These are phyloP conservation scores for Chlamydomonas eustigma DNA, from an alignment of 139 green algal genomes.

Conservation along the genomic window DNA sequence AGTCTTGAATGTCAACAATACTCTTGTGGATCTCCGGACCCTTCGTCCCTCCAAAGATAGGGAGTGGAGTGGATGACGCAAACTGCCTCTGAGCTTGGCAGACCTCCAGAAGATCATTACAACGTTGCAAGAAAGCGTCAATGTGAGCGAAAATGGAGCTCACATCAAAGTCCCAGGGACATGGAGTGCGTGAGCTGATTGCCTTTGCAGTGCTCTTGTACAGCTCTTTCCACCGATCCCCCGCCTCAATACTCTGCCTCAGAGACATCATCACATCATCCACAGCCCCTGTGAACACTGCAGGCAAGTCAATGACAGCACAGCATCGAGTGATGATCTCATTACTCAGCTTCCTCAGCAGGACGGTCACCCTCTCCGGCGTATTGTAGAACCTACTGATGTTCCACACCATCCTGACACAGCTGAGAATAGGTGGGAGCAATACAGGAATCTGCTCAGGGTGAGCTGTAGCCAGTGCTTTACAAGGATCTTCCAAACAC, in stretches of 20 bases:
- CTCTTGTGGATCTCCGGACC: conserved; percentile 72
- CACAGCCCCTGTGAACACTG: conserved; percentile 65
- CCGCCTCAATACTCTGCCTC: conserved; percentile 52
- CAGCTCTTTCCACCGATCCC: conserved; percentile 64
- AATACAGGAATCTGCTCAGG: conserved; percentile 59
- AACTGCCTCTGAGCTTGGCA: conserved; percentile 87
- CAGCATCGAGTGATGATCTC: conserved; percentile 86
- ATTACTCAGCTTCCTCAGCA: conserved; percentile 78
- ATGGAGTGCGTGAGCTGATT: conserved; percentile 27
- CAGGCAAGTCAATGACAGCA: conserved; percentile 54
- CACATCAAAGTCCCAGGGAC: conserved; percentile 67
- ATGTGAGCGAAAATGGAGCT: conserved; percentile 80
- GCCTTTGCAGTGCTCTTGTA: conserved; percentile 59
- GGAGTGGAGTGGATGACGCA: conserved; percentile 54
- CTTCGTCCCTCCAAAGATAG: conserved; percentile 73
- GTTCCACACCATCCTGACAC: conserved; percentile 84
- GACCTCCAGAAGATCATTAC: conserved; percentile 83
- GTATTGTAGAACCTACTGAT: conserved; percentile 78
- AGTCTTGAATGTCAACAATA: conserved; percentile 71
- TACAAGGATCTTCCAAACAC: conserved; percentile 71
- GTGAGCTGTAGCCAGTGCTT: conserved; percentile 37
- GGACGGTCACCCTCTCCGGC: conserved; percentile 68
- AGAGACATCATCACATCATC: conserved; percentile 41
- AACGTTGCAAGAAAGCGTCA: conserved; percentile 87
- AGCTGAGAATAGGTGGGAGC: conserved; percentile 71